Base-by-base conservation (phyloP, 2,329 filamentous ascomycete genomes). In the Chaetomium strumarium region DNA sequence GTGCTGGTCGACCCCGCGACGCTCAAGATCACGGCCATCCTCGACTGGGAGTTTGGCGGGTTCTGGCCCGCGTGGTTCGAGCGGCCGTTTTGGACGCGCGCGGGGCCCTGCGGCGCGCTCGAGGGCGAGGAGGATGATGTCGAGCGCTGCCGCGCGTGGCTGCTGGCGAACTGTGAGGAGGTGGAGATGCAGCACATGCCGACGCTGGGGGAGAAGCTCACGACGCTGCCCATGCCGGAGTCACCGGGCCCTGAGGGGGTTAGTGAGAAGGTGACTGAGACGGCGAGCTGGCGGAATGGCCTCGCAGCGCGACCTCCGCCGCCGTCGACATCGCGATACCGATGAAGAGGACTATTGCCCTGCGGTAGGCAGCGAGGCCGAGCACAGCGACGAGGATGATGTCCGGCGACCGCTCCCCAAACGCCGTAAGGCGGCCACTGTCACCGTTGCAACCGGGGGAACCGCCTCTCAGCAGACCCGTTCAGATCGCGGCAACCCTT, bases 381-480 rank as follows among this genome's bases (percentile, higher is more conserved):
- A 53, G 29, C 46, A 53, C 14, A 45, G 46, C 46, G 19, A 53
- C 38, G 46, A 56, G 45, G 46, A 51, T 31, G 38, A 11, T 54
- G 37, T 50, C 43, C 16, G 4, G 40, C 34, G 24, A 11, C 46
- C 40, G 38, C 31, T 5, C 5, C 29, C 17, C 46, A 54, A 50
- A 14, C 52, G 41, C 46, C 50, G 37, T 33, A 48, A 30, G 37
- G 50, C 16, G 13, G 19, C n/a, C 38, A 42, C 16, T 29, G 8
- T 14, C 16, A 45, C 34, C 33, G 8, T 20, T 45, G 5, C 50
- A 43, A 30, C 45, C 44, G 14, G 45, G 17, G 41, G 41, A 42
- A 52, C 50, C 34, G 45, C 50, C 45, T 19, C 34, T 39, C 51
- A 48, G 45, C 44, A 45, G 14, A 53, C 31, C 10, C 31, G 40